Evolutionary conservation across 1,284 basidiomycete species (phyloP), one percentile per base, ranked within the genome.

Genomic region (Tranzscheliella williamsii): DNA sequence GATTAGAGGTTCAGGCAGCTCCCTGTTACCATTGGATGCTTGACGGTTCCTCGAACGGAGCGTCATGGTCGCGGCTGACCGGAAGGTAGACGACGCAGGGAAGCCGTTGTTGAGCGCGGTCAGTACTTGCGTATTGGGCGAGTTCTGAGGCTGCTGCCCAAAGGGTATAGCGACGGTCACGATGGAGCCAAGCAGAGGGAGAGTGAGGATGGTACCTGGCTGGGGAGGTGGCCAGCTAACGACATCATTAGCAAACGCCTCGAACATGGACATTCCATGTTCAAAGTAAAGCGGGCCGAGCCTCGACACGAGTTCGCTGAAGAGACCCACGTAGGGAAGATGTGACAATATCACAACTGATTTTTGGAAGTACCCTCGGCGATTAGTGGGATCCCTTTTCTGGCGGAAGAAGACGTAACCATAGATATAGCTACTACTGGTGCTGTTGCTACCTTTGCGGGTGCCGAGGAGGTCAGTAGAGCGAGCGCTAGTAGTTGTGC

Each of bases 261-360:
- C 73, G 24, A 75, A 60, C 55, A 70, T 71, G 22, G 65, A 50
- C 49, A 70, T 60, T 23, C 73, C 73, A 34, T 69, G 65, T 35
- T 73, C 70, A 44, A 74, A 75, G 48, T 71, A 75, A 5, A 67
- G 40, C 17, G 72, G 58, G 0, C 90, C 91, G 26, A 95, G 82
- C 34, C 85, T 83, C 15, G 83, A 81, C 11, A 88, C 81, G 5
- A 92, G 78, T 15, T 84, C 81, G 27, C 85, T 83, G 79, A 90
- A 96, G 7, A 98, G 80, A 0, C 89, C 83, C 0, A 92, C 90
- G 73, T 88, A 91, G 62, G 90, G 86, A 32, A 88, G 84, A 52
- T 89, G 86, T 0, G 90, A 88, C 8, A 95, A 81, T 24, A 94
- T 85, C 18, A 94, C 89, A 34, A 94, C 80, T 1, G 91, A 92